Evolutionary conservation across 2,329 filamentous ascomycete species (phyloP), one percentile per base, ranked within the genome.

Genomic region (Cercospora nicotianae): DNA sequence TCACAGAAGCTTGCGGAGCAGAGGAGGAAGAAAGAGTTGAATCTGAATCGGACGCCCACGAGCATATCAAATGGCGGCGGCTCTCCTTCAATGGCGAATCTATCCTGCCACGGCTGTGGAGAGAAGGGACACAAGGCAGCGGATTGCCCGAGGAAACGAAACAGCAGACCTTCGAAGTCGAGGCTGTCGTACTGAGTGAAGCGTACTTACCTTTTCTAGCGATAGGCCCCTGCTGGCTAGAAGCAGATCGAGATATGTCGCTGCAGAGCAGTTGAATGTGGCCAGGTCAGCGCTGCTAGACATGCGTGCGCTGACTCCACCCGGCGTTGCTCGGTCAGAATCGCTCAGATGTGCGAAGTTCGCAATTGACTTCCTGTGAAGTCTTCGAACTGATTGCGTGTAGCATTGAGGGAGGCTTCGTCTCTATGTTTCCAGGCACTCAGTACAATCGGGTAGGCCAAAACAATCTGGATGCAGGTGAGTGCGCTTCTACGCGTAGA

Each of bases 11-110:
- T 89, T 18, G 85, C 87, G 7, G 86, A 87, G 51, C 84, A 86
- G 75, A 82, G 88, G 55, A 85, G 87, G 73, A 88, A 88, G 77
- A 90, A 89, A 77, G 87, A 90, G 65, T 83, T 91, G 62, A 89
- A 89, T 69, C 79, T 92, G 65, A 90, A 90, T 74, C 83, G 83
- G n/a, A 70, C 74, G 7, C 61, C 48, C 28, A 73, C 67, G 31
- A 75, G 75, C 1, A 87, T 92, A 58, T 91, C 89, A 45, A 77
- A 79, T 48, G 76, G 77, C 70, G 77, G 66, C 5, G 66, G 68
- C 33, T 31, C 23, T 3, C 58, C 62, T 39, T 72, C 72, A 78
- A 69, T 68, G 68, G 76, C 57, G 70, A 69, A 72, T 55, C 78
- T 85, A 59, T 82, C 81, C 53, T 92, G 90, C 76, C 87, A 85